Evolutionary conservation across 257 asterid genomes (phyloP).

Genomic region (Leonotis leonurus): DNA sequence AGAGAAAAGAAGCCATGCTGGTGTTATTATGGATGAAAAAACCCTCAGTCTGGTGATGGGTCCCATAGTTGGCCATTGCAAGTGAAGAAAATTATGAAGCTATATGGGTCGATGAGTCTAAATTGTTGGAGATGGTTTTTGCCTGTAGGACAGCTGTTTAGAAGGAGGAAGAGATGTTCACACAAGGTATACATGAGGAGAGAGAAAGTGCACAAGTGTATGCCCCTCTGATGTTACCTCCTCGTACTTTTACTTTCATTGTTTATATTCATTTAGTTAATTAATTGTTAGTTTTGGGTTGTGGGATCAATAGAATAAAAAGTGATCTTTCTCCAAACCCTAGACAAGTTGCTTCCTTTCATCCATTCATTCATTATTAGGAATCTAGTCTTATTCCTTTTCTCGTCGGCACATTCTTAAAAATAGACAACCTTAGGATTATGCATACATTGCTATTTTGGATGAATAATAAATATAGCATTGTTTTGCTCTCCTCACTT

Average conservation of each 20-base stretch:
- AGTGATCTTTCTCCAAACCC: neutral
- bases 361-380: too few relatives aligned
- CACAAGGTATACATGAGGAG: too few relatives aligned
- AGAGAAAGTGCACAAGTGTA: neutral
- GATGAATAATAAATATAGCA: neutral
- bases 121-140: too few relatives aligned
- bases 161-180: too few relatives aligned
- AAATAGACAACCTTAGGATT: neutral
- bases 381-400: neutral
- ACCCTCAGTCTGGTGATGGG: too few relatives aligned
- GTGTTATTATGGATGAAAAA: too few relatives aligned
- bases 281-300: neutral
- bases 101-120: too few relatives aligned
- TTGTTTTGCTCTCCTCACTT: neutral
- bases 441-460: neutral
- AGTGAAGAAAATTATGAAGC: too few relatives aligned
- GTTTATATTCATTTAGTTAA: neutral
- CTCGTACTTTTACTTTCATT: neutral
- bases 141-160: too few relatives aligned
- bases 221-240: neutral
- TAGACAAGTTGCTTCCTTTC: too few relatives aligned
- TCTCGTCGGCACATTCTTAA: neutral
- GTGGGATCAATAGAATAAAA: neutral
- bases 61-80: too few relatives aligned
- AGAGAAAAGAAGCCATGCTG: neutral